Evolutionary conservation across 768 basidiomycete species (phyloP), one percentile per base, ranked within the genome.

Genomic region (Boletus eberwhitei): DNA sequence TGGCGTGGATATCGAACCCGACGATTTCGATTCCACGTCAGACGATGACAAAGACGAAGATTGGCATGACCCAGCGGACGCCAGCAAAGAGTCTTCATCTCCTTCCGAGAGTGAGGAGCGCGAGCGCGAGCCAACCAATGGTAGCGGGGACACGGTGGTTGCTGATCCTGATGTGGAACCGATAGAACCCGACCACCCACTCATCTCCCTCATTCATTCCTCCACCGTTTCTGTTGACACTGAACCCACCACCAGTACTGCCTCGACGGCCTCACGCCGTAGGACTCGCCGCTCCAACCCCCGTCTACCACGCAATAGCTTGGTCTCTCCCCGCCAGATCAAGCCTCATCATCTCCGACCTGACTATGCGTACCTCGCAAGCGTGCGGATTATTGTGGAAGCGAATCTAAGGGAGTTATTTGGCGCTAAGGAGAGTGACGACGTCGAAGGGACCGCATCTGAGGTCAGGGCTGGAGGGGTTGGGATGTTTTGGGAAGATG

Each of bases 311-410:
- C 26, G 52, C 6, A 50, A 53, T 5, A 61, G 64, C 50, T 9
- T 26, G 0, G 52, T 65, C 22, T 65, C 65, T 7, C 56, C 67
- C 4, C 36, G 50, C 44, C 40, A 57, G 35, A 67, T 67, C 40
- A 52, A 56, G 12, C 60, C 67, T 4, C 64, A 69, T 26, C 68
- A 77, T 21, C 65, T 67, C 17, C 57, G 76, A 16, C 78, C 78
- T 0, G 82, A 84, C 59, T 84, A 82, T 64, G 68, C 70, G 2
- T 84, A 74, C 65, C 75, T 84, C 13, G 73, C 79, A 3, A 77
- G 79, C 14, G 80, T 73, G 9, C 75, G 83, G 13, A 68, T 77
- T 22, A 69, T 82, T 11, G 72, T 84, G 16, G 82, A 84, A 59
- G 72, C 74, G 32, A 84, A 83, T 54, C 50, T 84, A 54, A 71